A percentile compares a stretch with the other conserved stretches of the same genome.
Evolutionary conservation across 116 monocot genomes (phyloP).

Genomic region (Papilionanthe hybrid): DNA sequence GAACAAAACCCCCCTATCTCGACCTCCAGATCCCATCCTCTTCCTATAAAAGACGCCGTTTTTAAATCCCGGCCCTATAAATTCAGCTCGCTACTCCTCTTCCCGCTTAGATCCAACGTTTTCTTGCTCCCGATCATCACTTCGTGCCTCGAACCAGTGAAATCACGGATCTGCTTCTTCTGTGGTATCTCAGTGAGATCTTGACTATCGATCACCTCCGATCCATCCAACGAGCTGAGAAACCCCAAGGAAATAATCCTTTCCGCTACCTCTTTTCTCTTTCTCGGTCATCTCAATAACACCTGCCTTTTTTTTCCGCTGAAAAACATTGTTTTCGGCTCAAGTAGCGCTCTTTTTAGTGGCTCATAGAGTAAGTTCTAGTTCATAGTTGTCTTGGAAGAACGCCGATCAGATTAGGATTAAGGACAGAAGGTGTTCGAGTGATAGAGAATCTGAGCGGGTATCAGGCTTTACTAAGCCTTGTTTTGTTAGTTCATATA

Average conservation of each 20-base stretch:
- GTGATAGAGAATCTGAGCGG: not conserved
- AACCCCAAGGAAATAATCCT: no score
- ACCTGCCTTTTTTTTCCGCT: not conserved
- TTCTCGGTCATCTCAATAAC: not conserved
- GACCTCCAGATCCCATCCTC: slow-evolving; percentile 19
- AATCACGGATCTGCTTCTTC: slow-evolving; percentile 9
- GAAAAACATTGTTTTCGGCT: not conserved
- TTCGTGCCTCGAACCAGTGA: not conserved
- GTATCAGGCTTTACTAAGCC: not conserved
- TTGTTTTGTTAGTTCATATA: not conserved
- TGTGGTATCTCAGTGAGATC: not conserved
- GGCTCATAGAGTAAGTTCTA: not conserved
- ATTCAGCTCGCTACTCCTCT: slow-evolving; percentile 1
- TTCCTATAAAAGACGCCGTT: slow-evolving; percentile 34
- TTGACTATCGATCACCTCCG: not conserved
- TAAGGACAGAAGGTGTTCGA: not conserved
- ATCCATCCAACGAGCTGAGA: not conserved
- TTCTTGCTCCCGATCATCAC: not conserved
- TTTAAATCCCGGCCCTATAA: slow-evolving; percentile 18
- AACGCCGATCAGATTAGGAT: not conserved
- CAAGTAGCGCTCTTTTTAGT: not conserved
- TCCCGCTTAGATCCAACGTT: slow-evolving; percentile 31
- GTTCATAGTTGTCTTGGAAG: not conserved
- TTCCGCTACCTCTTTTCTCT: not conserved
- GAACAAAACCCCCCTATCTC: slow-evolving; percentile 7